Evolutionary conservation across 2,329 filamentous ascomycete species (phyloP), one percentile per base, ranked within the genome.

Genomic region (Lecanosticta acicola): DNA sequence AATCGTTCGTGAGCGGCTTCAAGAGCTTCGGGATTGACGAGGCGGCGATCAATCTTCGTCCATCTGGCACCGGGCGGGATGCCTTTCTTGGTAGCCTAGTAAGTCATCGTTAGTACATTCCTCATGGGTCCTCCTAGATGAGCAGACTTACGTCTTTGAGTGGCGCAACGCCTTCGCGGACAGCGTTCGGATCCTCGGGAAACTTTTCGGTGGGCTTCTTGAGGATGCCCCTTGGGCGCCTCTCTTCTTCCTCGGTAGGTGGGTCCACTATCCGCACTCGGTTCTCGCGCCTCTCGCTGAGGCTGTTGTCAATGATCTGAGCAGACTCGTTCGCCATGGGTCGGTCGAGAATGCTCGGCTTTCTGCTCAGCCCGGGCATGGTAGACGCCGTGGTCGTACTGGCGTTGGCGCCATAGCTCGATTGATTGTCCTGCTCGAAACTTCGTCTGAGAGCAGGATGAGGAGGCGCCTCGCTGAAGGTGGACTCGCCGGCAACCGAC

Each of bases 101-200:
- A 37, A 26, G 20, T 7, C 19, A 11, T 35, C 10, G 45, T 54
- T 38, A 53, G 53, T 41, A 13, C 38, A 19, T 39, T 33, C 35
- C 17, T 10, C 13, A 38, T 17, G 20, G 4, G 7, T 21, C 2
- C 13, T 24, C 29, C 8, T 14, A 29, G 24, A 29, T 7, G 16
- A 14, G 17, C 9, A 33, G 9, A 59, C 62, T 54, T 56, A 65
- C 64, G 62, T 94, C 88, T 68, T 94, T 95, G 62, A 94, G 79
- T n/a, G 90, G 90, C 1, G 90, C 89, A 4, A 95, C 91, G 13
- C 90, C 91, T 65, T 96, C 91, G 16, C 90, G 80, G 29, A 94
- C 76, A 0, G 87, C 84, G 55, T 89, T 84, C 1, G 81, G 79
- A 51, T 95, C 85, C 61, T 96, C 90, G 0, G 91, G 91, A 59